These are phyloP conservation scores for Pseudonitzschia pungens DNA, from an alignment of 108 stramenopile species.

Conservation along the genomic window DNA sequence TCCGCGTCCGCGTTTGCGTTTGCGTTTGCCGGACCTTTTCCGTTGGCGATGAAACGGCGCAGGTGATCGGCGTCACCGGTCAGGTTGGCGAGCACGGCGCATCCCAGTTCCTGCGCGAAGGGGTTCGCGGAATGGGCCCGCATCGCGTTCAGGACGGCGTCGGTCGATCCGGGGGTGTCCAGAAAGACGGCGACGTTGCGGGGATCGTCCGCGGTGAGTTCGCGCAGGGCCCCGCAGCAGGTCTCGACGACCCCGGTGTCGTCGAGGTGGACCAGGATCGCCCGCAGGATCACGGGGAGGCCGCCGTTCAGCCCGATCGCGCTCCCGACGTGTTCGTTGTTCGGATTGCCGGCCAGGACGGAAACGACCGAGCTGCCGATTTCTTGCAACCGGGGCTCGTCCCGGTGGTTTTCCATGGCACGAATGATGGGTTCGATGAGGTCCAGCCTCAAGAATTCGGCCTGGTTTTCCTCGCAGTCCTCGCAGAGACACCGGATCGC, in stretches of 20 bases:
- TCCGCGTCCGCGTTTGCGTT: conserved; percentile 35
- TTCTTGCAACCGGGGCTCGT: conserved; percentile 57
- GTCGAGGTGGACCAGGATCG: conserved; percentile 71
- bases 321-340: conserved; percentile 52
- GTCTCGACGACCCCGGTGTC: conserved; percentile 51
- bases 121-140: conserved; percentile 49
- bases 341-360: conserved; percentile 55
- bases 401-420: conserved; percentile 73
- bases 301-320: conserved; percentile 72
- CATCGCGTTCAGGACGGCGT: conserved; percentile 68
- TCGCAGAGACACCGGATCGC: conserved; percentile 61
- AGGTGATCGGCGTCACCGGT: not conserved
- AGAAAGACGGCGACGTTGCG: conserved; percentile 21
- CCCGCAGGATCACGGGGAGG: conserved; percentile 60
- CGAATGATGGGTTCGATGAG: conserved; percentile 63
- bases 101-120: conserved; percentile 69
- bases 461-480: conserved; percentile 64
- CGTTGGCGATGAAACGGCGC: not conserved
- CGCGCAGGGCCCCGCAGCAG: conserved; percentile 62
- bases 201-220: conserved; percentile 39
- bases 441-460: conserved; percentile 53
- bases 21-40: not conserved
- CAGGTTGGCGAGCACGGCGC: conserved; percentile 65
- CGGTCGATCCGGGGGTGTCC: conserved; percentile 45
- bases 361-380: conserved; percentile 43